Base-by-base conservation (phyloP, 176 grass and related monocot species). In the Juncus inflexus region DNA sequence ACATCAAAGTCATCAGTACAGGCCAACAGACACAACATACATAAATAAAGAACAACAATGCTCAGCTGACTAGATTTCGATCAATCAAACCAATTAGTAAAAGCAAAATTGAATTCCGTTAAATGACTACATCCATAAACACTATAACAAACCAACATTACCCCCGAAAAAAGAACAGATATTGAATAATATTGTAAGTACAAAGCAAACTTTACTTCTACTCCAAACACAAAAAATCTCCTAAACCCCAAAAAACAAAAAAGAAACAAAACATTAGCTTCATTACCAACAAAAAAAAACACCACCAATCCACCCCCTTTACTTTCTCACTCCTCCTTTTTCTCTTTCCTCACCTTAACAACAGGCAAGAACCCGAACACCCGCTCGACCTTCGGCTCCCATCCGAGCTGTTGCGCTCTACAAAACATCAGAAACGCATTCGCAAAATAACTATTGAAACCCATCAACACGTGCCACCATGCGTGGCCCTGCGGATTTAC, bases 341-440 rank as follows among this genome's bases (percentile, higher is more conserved):
- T 94, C 60, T 76, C 42, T 60, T 94, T 94, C 74, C 87, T 78
- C 47, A 94, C 81, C 81, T 88, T 88, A 12, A 94, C 89, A 72
- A 84, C 87, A 0, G 89, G 89, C 70, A 94, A 79, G 14, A 94
- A 80, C 28, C 89, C 76, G 4, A 85, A 76, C 49, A 94, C 60
- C 50, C 73, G 61, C 12, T 63, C 72, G 5, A 94, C 74, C 39
- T 12, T 12, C 3, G 89, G 89, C 36, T 94, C 55, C 89, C 89
- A 94, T 28, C 54, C 89, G 40, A 75, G 77, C 49, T 94, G 89
- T 54, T 94, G 89, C 15, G 89, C 89, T 15, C 89, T 82, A 56
- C 89, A 94, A 43, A 94, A 94, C 89, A 94, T 94, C 69, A 94
- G 55, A 78, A 88, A 94, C 3, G 89, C 84, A 81, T 94, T 94